Evolutionary conservation across 164 flowering plant species (phyloP).

Genomic region (Vitis vinifera): DNA sequence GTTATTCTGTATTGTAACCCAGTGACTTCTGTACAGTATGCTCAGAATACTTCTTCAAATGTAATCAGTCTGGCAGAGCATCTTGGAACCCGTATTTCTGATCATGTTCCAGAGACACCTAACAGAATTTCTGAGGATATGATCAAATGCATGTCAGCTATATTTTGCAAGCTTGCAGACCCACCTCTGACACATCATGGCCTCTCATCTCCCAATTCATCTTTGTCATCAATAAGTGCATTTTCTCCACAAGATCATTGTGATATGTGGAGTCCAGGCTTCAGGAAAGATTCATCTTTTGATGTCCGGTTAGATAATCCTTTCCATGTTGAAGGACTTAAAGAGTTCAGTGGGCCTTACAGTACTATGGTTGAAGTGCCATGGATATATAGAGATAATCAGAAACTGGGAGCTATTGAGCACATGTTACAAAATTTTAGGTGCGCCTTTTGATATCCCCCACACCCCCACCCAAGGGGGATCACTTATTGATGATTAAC

Average conservation of each 20-base stretch:
- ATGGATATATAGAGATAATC: constrained; percentile 61
- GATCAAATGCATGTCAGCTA: constrained; percentile 79
- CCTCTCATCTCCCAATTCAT: constrained; percentile 80
- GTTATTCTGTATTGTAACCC: constrained; percentile 4
- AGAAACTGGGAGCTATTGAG: constrained; percentile 63
- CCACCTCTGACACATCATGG: constrained; percentile 54
- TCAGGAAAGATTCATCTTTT: constrained; percentile 68
- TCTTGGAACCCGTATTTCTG: constrained; percentile 64
- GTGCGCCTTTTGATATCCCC: constrained; percentile 28
- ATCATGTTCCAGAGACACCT: constrained; percentile 74
- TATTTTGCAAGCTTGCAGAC: constrained; percentile 78
- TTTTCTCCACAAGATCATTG: constrained; percentile 75
- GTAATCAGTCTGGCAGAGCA: constrained; percentile 64
- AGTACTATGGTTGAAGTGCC: constrained; percentile 90
- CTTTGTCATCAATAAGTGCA: constrained; percentile 63
- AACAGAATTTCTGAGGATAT: constrained; percentile 84
- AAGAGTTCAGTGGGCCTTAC: constrained; percentile 91
- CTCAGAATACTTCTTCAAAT: constrained; percentile 43
- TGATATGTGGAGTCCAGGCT: constrained; percentile 83
- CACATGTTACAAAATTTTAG: constrained; percentile 68
- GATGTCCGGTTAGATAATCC: constrained; percentile 78
- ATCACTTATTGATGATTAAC: neutral
- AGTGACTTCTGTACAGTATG: constrained; percentile 37
- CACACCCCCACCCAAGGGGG: too few species aligned
- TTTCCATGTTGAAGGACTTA: constrained; percentile 70